Evolutionary conservation across 2,329 filamentous ascomycete species (phyloP).

Genomic region (Colletotrichum shisoi): DNA sequence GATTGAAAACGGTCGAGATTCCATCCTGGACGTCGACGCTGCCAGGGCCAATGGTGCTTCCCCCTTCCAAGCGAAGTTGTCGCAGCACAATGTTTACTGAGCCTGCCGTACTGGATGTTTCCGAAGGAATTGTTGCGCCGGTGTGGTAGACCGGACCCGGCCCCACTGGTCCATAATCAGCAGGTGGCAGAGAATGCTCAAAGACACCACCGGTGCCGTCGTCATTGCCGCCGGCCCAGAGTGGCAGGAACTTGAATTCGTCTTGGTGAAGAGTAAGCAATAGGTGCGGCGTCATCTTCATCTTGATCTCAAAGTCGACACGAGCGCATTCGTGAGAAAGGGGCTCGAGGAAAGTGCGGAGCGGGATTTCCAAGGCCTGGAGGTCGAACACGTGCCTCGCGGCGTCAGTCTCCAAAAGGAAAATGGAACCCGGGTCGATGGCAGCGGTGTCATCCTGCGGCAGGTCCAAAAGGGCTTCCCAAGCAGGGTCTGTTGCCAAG

Average conservation of each 20-base stretch:
- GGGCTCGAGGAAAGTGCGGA: conserved; percentile 12
- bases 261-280: conserved; percentile 62
- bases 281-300: conserved; percentile 54
- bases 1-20: conserved; percentile 49
- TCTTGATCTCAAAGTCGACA: conserved; percentile 47
- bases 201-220: conserved; percentile 62
- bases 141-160: conserved; percentile 60
- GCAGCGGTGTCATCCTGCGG: not conserved
- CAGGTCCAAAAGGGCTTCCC: conserved; percentile 3
- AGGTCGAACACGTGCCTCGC: conserved; percentile 27
- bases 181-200: conserved; percentile 51
- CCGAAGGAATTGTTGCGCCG: conserved; percentile 51
- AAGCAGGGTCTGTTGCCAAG: conserved; percentile 17
- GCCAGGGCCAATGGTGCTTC: conserved; percentile 47
- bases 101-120: conserved; percentile 47
- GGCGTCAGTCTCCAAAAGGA: not conserved
- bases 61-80: conserved; percentile 47
- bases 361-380: conserved; percentile 4
- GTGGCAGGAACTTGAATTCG: conserved; percentile 69
- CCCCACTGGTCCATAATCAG: conserved; percentile 56
- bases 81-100: conserved; percentile 51
- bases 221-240: conserved; percentile 68
- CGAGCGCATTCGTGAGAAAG: conserved; percentile 42
- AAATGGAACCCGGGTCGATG: not conserved
- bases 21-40: conserved; percentile 53